phyloP scores from a whole-genome alignment of 2,329 filamentous ascomycete species.

The Trichocomaceae sp. region DNA sequence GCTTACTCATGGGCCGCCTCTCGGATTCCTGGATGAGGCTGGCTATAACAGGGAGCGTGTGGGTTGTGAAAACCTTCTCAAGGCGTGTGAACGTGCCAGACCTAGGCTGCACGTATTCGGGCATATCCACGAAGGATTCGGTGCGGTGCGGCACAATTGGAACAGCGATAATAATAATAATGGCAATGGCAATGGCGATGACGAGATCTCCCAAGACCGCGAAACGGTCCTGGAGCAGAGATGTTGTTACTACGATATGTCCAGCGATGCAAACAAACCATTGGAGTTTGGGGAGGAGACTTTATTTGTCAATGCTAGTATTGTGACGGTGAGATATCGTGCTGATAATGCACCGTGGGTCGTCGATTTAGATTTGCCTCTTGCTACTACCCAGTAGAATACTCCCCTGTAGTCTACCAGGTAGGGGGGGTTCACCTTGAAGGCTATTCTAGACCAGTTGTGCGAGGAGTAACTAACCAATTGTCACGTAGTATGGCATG shows the following conservation, averaged over 20 bases:
- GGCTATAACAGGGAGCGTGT: slow-evolving; percentile 28
- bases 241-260: slow-evolving; percentile 31
- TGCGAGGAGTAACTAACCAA: neutral
- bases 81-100: slow-evolving; percentile 44
- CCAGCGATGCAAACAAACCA: slow-evolving; percentile 19
- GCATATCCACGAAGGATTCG: slow-evolving; percentile 55
- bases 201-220: slow-evolving; percentile 19
- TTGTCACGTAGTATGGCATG: neutral
- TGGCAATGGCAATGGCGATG: neutral
- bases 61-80: slow-evolving; percentile 51
- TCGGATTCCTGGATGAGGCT: slow-evolving; percentile 44
- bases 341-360: slow-evolving; percentile 51
- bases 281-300: slow-evolving; percentile 47
- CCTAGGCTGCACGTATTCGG: slow-evolving; percentile 57
- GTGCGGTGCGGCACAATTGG: slow-evolving; percentile 34
- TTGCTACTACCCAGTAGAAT: slow-evolving; percentile 2
- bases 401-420: too few species aligned
- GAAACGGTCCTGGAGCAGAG: slow-evolving; percentile 27
- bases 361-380: slow-evolving; percentile 48
- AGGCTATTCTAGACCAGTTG: neutral
- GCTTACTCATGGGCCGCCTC: slow-evolving; percentile 56
- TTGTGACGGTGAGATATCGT: slow-evolving; percentile 46
- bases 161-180: neutral
- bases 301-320: slow-evolving; percentile 53
- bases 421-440: neutral